Evolutionary conservation across 345 rosid species (phyloP).

Genomic region (Eucalyptus curtisii): DNA sequence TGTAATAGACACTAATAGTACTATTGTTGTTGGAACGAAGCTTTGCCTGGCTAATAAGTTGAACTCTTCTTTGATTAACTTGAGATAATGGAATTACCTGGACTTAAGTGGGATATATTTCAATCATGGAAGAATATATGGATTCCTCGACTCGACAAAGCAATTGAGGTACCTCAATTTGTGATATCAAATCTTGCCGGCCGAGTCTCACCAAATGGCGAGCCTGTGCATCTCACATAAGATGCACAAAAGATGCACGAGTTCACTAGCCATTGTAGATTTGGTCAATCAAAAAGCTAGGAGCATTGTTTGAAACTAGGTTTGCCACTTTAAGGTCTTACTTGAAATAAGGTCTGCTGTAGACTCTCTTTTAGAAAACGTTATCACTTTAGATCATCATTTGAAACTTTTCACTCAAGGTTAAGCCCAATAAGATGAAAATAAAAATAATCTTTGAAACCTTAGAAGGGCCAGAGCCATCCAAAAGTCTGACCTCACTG

Average conservation of each 20-base stretch:
- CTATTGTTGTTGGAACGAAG: background rate
- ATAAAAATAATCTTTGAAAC: background rate
- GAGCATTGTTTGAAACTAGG: background rate
- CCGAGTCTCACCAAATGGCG: fast-evolving
- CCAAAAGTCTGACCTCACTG: background rate
- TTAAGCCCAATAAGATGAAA: background rate
- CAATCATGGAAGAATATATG: background rate
- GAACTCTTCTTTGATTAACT: background rate
- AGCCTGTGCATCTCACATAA: background rate
- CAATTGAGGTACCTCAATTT: background rate
- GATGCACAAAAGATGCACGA: background rate
- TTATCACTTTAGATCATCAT: background rate
- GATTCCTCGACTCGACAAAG: background rate
- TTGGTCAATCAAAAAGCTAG: background rate
- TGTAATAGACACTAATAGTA: background rate
- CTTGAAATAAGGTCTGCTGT: background rate
- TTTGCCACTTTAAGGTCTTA: background rate
- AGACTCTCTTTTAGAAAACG: fast-evolving
- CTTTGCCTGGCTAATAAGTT: background rate
- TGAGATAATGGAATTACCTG: background rate
- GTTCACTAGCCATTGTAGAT: fast-evolving
- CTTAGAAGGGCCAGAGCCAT: background rate
- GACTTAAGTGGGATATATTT: background rate
- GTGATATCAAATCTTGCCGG: background rate
- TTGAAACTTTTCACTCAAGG: background rate